These are phyloP conservation scores for Sophora flavescens DNA, from an alignment of 306 rosid genomes.

Conservation along the genomic window DNA sequence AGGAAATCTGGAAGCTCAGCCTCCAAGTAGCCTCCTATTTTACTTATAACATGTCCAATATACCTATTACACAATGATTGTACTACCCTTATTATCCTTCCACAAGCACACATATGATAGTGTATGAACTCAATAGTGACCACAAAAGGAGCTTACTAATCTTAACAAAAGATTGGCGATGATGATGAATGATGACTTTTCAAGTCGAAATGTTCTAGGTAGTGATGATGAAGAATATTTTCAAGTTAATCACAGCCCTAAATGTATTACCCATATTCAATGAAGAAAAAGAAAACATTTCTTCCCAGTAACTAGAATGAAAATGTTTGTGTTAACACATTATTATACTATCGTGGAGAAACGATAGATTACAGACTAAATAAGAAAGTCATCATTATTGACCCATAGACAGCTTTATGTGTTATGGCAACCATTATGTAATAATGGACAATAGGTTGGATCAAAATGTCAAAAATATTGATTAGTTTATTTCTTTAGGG, in stretches of 20 bases:
- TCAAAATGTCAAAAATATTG: slow-evolving; percentile 7
- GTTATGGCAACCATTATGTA: slow-evolving; percentile 35
- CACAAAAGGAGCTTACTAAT: neutral
- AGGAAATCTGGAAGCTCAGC: slow-evolving; percentile 3
- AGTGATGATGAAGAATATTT: slow-evolving; percentile 3
- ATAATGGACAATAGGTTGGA: slow-evolving; percentile 13
- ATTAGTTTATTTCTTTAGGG: neutral
- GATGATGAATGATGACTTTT: neutral
- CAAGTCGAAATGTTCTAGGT: neutral
- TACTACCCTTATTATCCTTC: slow-evolving; percentile 10
- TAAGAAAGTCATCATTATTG: slow-evolving; percentile 25
- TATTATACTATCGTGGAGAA: slow-evolving; percentile 28
- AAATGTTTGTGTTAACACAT: slow-evolving; percentile 18
- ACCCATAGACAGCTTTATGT: slow-evolving; percentile 9
- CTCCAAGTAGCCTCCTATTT: neutral
- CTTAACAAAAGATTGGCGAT: neutral
- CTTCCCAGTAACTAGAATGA: slow-evolving; percentile 30
- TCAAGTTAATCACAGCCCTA: neutral
- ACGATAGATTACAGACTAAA: slow-evolving; percentile 1
- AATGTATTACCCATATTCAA: slow-evolving; percentile 17
- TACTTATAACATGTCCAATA: neutral
- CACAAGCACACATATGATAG: slow-evolving; percentile 4
- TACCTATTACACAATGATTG: slow-evolving; percentile 10
- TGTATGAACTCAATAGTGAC: neutral
- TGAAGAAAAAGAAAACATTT: neutral